A percentile compares a stretch with the other conserved stretches of the same genome.
These are phyloP conservation scores for Penicillium nucicola DNA, from an alignment of 495 filamentous ascomycete species.

Conservation along the genomic window DNA sequence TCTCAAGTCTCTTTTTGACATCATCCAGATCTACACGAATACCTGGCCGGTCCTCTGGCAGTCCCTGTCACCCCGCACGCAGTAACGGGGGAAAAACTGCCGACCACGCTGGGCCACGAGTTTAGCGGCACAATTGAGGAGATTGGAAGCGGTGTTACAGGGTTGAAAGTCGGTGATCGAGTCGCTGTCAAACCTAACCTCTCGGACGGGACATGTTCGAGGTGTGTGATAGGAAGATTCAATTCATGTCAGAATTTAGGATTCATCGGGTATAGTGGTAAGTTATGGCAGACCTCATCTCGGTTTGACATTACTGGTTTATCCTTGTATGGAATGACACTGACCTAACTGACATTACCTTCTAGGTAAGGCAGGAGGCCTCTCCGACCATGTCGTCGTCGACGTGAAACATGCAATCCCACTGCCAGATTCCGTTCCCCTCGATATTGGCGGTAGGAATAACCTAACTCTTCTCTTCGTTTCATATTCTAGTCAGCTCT, in stretches of 20 bases:
- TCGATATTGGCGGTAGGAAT: slow-evolving; percentile 27
- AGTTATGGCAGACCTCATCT: slow-evolving; percentile 3
- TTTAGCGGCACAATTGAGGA: slow-evolving; percentile 59
- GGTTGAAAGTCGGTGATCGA: slow-evolving; percentile 50
- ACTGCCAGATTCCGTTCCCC: slow-evolving; percentile 21
- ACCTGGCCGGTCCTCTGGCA: slow-evolving; percentile 51
- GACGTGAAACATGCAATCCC: slow-evolving; percentile 22
- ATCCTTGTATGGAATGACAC: background rate
- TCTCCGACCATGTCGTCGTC: slow-evolving; percentile 55
- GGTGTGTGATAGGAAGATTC: slow-evolving; percentile 46
- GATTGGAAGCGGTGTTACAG: slow-evolving; percentile 49
- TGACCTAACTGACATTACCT: background rate
- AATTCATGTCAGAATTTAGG: slow-evolving; percentile 59
- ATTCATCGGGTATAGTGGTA: slow-evolving; percentile 57
- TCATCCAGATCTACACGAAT: slow-evolving; percentile 57
- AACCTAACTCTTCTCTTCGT: slow-evolving; percentile 5
- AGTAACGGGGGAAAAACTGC: slow-evolving; percentile 53
- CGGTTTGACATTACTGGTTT: no score
- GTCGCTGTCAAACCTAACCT: slow-evolving; percentile 59
- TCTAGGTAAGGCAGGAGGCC: slow-evolving; percentile 43
- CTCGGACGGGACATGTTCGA: slow-evolving; percentile 52
- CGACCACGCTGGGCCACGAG: slow-evolving; percentile 61
- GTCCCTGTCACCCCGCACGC: slow-evolving; percentile 56
- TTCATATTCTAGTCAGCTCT: slow-evolving; percentile 12
- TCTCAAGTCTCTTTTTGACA: background rate